A percentile compares a stretch with the other conserved stretches of the same genome.
phyloP scores from a whole-genome alignment of 2,329 filamentous ascomycete species.

The Fusarium dimerum region DNA sequence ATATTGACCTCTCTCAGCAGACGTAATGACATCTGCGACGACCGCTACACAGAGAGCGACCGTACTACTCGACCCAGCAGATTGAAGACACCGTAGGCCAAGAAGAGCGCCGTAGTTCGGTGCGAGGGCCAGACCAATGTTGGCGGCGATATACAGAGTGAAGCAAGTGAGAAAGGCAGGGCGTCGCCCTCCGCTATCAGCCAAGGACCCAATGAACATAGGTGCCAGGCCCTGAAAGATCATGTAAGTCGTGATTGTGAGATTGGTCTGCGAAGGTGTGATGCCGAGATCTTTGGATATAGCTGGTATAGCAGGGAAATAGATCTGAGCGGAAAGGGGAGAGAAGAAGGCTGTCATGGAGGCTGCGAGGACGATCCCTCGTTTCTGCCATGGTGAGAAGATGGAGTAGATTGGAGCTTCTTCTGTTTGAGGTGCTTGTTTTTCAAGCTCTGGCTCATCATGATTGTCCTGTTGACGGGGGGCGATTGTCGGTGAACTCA shows the following conservation, averaged over 20 bases:
- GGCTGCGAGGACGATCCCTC: conserved; percentile 41
- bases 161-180: conserved; percentile 57
- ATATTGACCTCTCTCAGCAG: conserved; percentile 61
- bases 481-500: neutral
- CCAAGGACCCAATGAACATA: conserved; percentile 56
- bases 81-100: conserved; percentile 57
- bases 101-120: conserved; percentile 52
- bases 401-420: conserved; percentile 37
- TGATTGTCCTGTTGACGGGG: neutral
- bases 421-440: neutral
- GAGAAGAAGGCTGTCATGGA: conserved; percentile 45
- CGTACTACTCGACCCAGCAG: conserved; percentile 58
- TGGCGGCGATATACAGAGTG: conserved; percentile 53
- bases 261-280: conserved; percentile 43
- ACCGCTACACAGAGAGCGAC: conserved; percentile 59
- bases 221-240: conserved; percentile 63
- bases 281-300: conserved; percentile 51
- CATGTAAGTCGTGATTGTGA: conserved; percentile 58
- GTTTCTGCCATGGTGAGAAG: conserved; percentile 43
- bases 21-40: conserved; percentile 64
- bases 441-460: neutral
- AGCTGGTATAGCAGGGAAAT: conserved; percentile 53
- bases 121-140: conserved; percentile 54
- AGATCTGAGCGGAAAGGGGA: conserved; percentile 51
- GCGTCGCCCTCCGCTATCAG: conserved; percentile 54